These are phyloP conservation scores for Xeromyces bisporus DNA, from an alignment of 495 filamentous ascomycete species.

Conservation along the genomic window DNA sequence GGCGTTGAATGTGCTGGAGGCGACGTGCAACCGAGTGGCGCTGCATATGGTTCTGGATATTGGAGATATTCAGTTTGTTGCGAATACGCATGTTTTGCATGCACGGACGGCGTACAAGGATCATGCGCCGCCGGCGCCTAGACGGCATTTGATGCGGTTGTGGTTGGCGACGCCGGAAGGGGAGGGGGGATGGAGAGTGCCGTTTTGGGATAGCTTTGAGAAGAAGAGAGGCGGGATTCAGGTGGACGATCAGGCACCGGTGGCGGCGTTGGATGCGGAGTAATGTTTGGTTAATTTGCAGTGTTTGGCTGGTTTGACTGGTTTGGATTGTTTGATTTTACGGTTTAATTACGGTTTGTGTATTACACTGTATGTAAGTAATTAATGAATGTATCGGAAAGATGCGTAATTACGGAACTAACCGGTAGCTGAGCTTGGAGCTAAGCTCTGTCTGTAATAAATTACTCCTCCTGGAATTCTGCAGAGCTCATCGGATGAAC, in stretches of 20 bases:
- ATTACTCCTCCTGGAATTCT: too few relatives aligned
- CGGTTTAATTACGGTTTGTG: too few relatives aligned
- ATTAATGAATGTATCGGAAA: too few relatives aligned
- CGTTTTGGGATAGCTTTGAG: conserved; percentile 62
- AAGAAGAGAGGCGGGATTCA: conserved; percentile 80
- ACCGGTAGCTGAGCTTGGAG: too few relatives aligned
- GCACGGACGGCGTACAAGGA: conserved; percentile 53
- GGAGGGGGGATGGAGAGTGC: conserved; percentile 75
- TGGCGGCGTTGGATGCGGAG: conserved; percentile 55
- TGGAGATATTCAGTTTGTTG: conserved; percentile 64
- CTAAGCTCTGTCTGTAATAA: too few relatives aligned
- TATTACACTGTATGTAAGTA: too few relatives aligned
- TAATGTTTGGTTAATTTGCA: too few relatives aligned
- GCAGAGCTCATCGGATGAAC: too few relatives aligned
- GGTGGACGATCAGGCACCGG: conserved; percentile 58
- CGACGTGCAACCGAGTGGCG: conserved; percentile 43
- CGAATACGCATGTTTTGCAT: conserved; percentile 52
- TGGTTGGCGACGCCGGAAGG: conserved; percentile 68
- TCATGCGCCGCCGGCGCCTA: conserved; percentile 41
- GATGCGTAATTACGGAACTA: too few relatives aligned
- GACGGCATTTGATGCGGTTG: conserved; percentile 65
- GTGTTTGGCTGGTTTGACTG: too few relatives aligned
- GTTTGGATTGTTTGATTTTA: too few relatives aligned
- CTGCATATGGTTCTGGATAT: conserved; percentile 67
- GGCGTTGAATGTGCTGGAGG: conserved; percentile 48